A percentile compares a stretch with the other conserved stretches of the same genome.
Evolutionary conservation across 1,139 yeast genomes (phyloP).

Genomic region (Taiozyma onychis): DNA sequence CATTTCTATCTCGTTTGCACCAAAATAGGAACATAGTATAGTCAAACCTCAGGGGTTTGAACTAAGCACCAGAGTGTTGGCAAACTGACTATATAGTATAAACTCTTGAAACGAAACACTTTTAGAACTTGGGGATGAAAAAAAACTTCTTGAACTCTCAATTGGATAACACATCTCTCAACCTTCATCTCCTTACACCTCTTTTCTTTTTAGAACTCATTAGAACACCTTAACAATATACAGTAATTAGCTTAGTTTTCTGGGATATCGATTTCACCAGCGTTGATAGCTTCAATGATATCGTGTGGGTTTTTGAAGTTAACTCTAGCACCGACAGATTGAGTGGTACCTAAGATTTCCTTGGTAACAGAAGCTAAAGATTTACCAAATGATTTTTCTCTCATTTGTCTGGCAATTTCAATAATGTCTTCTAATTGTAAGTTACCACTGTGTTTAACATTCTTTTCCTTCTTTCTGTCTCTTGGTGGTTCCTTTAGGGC

Average conservation of each 20-base stretch:
- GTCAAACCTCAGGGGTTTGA: conserved; percentile 26
- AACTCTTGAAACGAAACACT: neutral
- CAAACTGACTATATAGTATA: conserved; percentile 44
- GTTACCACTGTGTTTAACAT: conserved; percentile 99
- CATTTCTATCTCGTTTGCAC: conserved; percentile 82
- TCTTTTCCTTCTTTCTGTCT: conserved; percentile 99
- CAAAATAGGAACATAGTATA: conserved; percentile 89
- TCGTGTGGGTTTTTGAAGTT: conserved; percentile 99
- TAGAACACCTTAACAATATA: conserved; percentile 11
- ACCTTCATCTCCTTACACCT: neutral
- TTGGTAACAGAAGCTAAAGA: conserved; percentile 93
- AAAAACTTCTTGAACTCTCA: neutral
- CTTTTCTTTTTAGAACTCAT: neutral
- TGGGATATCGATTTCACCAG: conserved; percentile 97
- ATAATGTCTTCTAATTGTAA: conserved; percentile 93
- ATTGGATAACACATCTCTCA: neutral
- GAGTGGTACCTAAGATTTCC: conserved; percentile 99
- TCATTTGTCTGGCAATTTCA: conserved; percentile 98
- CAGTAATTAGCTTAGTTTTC: conserved; percentile 52
- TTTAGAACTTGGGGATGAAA: neutral
- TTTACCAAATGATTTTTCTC: conserved; percentile 97
- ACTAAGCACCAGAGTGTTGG: conserved; percentile 94
- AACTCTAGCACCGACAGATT: conserved; percentile 98
- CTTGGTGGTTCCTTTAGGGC: conserved; percentile 99
- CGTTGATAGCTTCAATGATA: conserved; percentile 95